Evolutionary conservation across 192 early-diverging fungal genomes (phyloP).

Genomic region (Podila minutissima): DNA sequence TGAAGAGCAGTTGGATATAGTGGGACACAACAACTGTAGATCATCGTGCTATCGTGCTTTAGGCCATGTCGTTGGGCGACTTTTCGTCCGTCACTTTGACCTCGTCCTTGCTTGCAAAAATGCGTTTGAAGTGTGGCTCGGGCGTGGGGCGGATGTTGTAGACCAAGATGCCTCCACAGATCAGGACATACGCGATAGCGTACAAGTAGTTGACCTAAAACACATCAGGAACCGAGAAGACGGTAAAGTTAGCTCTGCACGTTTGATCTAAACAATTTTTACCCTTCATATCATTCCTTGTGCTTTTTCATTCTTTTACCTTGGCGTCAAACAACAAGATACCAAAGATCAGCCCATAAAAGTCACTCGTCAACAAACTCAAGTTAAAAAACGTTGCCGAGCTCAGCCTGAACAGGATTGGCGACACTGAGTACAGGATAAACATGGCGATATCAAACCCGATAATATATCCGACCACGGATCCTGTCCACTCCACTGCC

Average conservation of each 20-base stretch:
- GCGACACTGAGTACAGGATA: conserved; percentile 73
- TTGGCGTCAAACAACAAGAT: conserved; percentile 72
- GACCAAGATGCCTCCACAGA: conserved; percentile 71
- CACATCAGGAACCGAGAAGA: no score
- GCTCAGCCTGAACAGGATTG: conserved; percentile 74
- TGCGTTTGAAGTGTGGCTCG: conserved; percentile 57
- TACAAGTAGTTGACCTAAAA: conserved; percentile 67
- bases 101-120: conserved; percentile 1
- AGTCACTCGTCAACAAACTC: conserved; percentile 82
- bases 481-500: conserved; percentile 24
- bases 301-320: conserved; percentile 31
- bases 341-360: conserved; percentile 82
- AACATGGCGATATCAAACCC: conserved; percentile 75
- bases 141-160: conserved; percentile 74
- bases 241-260: background rate
- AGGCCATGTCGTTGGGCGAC: background rate
- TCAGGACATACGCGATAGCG: conserved; percentile 71
- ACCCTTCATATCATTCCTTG: no score
- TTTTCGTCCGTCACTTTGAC: background rate
- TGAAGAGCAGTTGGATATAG: background rate
- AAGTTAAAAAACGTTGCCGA: conserved; percentile 82
- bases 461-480: conserved; percentile 52
- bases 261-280: no score
- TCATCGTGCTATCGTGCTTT: background rate
- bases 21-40: background rate